Evolutionary conservation across 1,284 basidiomycete species (phyloP).

Genomic region (Chondrostereum purpureum): DNA sequence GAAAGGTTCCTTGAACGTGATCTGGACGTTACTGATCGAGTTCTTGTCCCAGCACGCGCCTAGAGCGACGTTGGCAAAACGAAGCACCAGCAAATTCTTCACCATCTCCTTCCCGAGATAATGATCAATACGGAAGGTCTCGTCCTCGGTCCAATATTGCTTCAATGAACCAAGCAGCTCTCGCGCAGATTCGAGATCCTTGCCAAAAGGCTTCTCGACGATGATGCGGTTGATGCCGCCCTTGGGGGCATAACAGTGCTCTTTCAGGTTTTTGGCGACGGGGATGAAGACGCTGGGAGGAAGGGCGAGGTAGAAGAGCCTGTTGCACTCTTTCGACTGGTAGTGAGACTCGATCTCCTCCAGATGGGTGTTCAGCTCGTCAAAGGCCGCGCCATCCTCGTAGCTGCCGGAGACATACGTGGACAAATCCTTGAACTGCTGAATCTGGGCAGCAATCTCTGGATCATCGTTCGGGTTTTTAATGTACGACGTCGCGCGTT

Average conservation of each 20-base stretch:
- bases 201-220: slow-evolving; percentile 96
- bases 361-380: slow-evolving; percentile 70
- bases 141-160: slow-evolving; percentile 86
- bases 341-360: slow-evolving; percentile 73
- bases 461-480: slow-evolving; percentile 67
- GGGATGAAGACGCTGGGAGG: slow-evolving; percentile 91
- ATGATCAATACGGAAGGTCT: slow-evolving; percentile 97
- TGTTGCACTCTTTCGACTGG: slow-evolving; percentile 58
- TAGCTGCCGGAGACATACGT: slow-evolving; percentile 86
- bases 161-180: slow-evolving; percentile 77
- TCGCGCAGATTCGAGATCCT: slow-evolving; percentile 83
- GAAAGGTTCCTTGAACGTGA: slow-evolving; percentile 98
- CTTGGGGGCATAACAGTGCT: slow-evolving; percentile 67
- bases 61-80: slow-evolving; percentile 89
- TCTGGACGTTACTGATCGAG: slow-evolving; percentile 91
- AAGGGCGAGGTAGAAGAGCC: slow-evolving; percentile 90
- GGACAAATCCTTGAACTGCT: slow-evolving; percentile 76
- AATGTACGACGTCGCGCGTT: slow-evolving; percentile 78
- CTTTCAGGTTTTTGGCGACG: slow-evolving; percentile 78
- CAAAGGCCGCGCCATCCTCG: slow-evolving; percentile 77
- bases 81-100: slow-evolving; percentile 90
- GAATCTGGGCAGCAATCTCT: slow-evolving; percentile 53
- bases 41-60: slow-evolving; percentile 90
- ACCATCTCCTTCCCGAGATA: slow-evolving; percentile 99
- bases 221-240: slow-evolving; percentile 84